phyloP scores from a whole-genome alignment of 1,139 yeast genomes.

The Hemisphaericaspora xylanilytica region DNA sequence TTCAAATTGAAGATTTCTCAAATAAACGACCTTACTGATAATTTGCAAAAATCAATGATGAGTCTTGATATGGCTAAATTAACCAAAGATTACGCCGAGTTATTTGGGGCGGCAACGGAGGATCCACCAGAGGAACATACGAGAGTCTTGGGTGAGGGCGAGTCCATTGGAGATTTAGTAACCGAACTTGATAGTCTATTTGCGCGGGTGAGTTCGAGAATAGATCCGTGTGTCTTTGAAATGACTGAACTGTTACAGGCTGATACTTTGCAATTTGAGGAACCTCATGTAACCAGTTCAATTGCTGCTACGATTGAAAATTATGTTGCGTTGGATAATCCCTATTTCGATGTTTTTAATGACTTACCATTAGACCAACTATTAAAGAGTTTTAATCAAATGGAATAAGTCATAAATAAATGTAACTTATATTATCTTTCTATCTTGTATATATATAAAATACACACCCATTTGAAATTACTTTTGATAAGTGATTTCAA shows the following conservation, averaged over 20 bases:
- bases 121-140: not conserved
- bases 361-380: slow-evolving; percentile 10
- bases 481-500: slow-evolving; percentile 19
- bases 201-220: slow-evolving; percentile 7
- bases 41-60: slow-evolving; percentile 4
- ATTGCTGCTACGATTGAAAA: slow-evolving; percentile 10
- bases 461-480: not conserved
- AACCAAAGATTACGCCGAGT: slow-evolving; percentile 7
- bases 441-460: not conserved
- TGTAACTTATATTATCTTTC: not conserved
- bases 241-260: slow-evolving; percentile 10
- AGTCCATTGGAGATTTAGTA: not conserved
- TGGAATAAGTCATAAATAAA: not conserved
- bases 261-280: not conserved
- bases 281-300: not conserved
- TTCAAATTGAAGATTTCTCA: slow-evolving; percentile 14
- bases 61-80: slow-evolving; percentile 7
- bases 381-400: slow-evolving; percentile 8
- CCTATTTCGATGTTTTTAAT: slow-evolving; percentile 13
- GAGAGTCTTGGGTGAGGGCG: not conserved
- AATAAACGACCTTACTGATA: slow-evolving; percentile 3
- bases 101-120: slow-evolving; percentile 8
- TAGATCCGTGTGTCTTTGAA: slow-evolving; percentile 15
- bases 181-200: slow-evolving; percentile 7
- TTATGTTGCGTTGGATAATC: slow-evolving; percentile 14